Base-by-base conservation (phyloP, 352 stramenopile species). In the Phytophthora hibernalis region DNA sequence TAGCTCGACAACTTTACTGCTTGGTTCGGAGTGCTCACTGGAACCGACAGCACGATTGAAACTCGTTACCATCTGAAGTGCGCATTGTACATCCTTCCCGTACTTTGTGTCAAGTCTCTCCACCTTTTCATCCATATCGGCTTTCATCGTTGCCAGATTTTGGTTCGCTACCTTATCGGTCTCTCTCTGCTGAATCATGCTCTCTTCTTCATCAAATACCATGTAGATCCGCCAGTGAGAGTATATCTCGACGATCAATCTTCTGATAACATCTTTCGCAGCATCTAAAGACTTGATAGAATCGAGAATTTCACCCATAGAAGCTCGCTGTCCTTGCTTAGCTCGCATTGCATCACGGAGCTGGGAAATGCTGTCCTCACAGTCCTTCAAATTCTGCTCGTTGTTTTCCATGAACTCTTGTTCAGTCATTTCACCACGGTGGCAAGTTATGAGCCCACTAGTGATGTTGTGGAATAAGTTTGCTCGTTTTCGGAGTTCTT, bases 301-400 rank as follows among this genome's bases (percentile, higher is more conserved):
- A 49, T 88, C 74, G 16, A 92, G 50, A 38, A 82, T 65, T 24
- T 61, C 40, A 35, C 48, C 47, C 53, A 79, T 79, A 30, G 65
- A 73, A 48, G 58, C 56, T 26, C 66, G 61, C 43, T 72, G 65
- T 11, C 18, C 42, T 6, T 31, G 58, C 26, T 54, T 69, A 20
- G 70, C 61, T 13, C 63, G 58, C 12, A 92, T 64, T 13, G 76
- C 73, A 18, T 80, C 75, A 15, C 59, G 75, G 31, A 93, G 70
- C 13, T 88, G 73, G 5, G 70, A 74, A 60, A 93, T 90, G 35
- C 63, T 80, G 20, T 90, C 77, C 54, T 94, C 82, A 43, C 79
- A 92, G 16, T 64, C 49, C 15, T 71, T 79, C 3, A 94, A 52
- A 37, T 81, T 64, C 52, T 86, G 56, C 33, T 88, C 76, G 31